Evolutionary conservation across 2,329 filamentous ascomycete species (phyloP).

Genomic region (Cytospora paraplurivora): DNA sequence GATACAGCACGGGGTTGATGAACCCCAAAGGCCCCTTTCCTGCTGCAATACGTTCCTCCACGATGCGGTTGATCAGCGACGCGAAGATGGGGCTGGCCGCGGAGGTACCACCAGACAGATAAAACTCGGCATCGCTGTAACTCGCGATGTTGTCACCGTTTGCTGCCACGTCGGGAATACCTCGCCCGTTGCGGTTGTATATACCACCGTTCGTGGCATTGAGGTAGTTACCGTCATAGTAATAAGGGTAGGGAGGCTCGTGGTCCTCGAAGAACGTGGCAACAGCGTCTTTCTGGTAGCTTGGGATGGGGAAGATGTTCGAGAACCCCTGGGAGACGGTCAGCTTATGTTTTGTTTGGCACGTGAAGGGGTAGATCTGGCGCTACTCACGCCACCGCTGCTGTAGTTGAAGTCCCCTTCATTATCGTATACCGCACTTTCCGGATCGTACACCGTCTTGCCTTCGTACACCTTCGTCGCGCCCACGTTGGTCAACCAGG

Average conservation of each 20-base stretch:
- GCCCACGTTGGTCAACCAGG: constrained; percentile 47
- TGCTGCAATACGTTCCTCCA: constrained; percentile 57
- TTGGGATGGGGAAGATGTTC: constrained; percentile 47
- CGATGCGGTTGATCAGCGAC: constrained; percentile 61
- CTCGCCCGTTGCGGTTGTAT: constrained; percentile 33
- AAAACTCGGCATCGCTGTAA: constrained; percentile 37
- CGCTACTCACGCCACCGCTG: constrained; percentile 19
- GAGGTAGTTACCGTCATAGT: constrained; percentile 28
- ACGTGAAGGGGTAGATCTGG: background rate
- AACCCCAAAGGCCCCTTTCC: constrained; percentile 46
- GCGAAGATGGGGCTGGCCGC: constrained; percentile 61
- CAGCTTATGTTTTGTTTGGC: background rate
- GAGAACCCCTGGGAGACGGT: constrained; percentile 44
- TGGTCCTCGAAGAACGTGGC: constrained; percentile 41
- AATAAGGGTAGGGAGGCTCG: constrained; percentile 32
- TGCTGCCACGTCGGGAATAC: constrained; percentile 36
- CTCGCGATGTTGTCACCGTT: constrained; percentile 36
- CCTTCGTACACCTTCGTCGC: constrained; percentile 33
- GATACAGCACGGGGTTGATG: constrained; percentile 39
- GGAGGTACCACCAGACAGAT: constrained; percentile 49
- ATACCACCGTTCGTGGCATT: constrained; percentile 30
- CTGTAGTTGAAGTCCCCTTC: constrained; percentile 31
- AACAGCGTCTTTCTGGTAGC: constrained; percentile 47
- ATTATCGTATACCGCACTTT: constrained; percentile 30
- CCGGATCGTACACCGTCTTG: constrained; percentile 28